Base-by-base conservation (phyloP, 495 filamentous ascomycete species). In the Aspergillus heteromorphus region DNA sequence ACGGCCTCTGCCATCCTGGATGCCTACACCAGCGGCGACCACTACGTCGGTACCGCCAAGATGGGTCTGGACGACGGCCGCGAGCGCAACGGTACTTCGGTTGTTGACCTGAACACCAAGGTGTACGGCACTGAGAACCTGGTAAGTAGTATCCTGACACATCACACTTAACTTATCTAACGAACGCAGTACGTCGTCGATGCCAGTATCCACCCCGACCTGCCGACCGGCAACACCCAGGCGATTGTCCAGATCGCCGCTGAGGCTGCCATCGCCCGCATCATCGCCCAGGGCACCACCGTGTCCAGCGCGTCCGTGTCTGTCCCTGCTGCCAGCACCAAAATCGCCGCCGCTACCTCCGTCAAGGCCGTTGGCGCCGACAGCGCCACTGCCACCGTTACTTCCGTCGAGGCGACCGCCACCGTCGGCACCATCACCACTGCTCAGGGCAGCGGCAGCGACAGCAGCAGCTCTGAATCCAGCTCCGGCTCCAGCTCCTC, bases 61-160 rank as follows among this genome's bases (percentile, higher is more conserved):
- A 73, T 90, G 55, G 86, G 87, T 40, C 67, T 68, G 21, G 83
- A 89, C 63, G 83, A 86, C 60, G 87, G 87, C 19, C 79, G 83
- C 20, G 70, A 18, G 11, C 11, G 73, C 55, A 73, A 73, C 20
- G 86, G 86, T 45, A 79, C 81, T n/a, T 72, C 80, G 10, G 86
- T 89, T 23, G 86, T 89, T n/a, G 86, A 89, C 57, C 68, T 74
- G 36, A 79, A 87, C 74, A 78, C 84, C 49, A 79, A 82, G 66
- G 85, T 88, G 47, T 89, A 85, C 49, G 86, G 86, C 50, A 87
- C 79, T 8, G 80, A 86, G 60, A 88, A 86, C 71, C 69, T 87
- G 48, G 70, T 73, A 56, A 51, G 56, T 40, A 5, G 14, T 27
- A 14, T n/a, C 20, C 47, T 6, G 6, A 16, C 19, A 11, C 47